Conservation (phyloP, 495 filamentous ascomycete species). For the Neurospora sp. region DNA sequence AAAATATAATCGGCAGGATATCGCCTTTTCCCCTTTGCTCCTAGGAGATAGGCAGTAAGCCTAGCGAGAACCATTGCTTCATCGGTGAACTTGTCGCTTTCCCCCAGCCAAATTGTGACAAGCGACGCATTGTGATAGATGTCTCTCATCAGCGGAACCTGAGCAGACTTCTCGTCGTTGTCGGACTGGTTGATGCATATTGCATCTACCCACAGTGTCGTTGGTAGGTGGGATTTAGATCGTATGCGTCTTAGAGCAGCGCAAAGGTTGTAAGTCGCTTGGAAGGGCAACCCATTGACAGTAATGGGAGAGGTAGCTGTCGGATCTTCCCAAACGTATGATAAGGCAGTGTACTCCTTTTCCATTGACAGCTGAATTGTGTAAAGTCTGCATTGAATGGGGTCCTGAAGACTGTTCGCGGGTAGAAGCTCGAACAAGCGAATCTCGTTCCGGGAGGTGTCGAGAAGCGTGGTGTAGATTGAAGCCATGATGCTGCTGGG, state of each 20-base stretch:
- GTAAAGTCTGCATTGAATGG: not conserved
- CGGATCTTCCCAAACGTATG: not conserved
- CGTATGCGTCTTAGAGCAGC: not conserved
- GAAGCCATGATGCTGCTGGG: not conserved
- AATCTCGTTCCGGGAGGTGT: not conserved
- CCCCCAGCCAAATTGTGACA: not conserved
- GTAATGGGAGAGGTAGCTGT: not conserved
- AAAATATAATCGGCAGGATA: not conserved
- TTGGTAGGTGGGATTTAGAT: not conserved
- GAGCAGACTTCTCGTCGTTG: not conserved
- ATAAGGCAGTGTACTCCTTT: not conserved
- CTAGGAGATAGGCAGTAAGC: not conserved
- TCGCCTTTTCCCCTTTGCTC: not conserved
- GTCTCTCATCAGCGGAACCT: not conserved
- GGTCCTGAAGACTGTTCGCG: not conserved
- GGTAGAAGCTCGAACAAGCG: not conserved
- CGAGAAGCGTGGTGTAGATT: not conserved
- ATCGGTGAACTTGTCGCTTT: not conserved
- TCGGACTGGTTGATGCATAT: not conserved
- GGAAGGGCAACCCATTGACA: not conserved
- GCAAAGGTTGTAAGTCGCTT: not conserved
- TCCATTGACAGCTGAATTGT: not conserved
- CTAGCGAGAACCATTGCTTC: not conserved
- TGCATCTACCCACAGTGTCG: not conserved
- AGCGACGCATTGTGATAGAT: not conserved